Evolutionary conservation across 352 stramenopile species (phyloP).

Genomic region (Phytophthora sojae): DNA sequence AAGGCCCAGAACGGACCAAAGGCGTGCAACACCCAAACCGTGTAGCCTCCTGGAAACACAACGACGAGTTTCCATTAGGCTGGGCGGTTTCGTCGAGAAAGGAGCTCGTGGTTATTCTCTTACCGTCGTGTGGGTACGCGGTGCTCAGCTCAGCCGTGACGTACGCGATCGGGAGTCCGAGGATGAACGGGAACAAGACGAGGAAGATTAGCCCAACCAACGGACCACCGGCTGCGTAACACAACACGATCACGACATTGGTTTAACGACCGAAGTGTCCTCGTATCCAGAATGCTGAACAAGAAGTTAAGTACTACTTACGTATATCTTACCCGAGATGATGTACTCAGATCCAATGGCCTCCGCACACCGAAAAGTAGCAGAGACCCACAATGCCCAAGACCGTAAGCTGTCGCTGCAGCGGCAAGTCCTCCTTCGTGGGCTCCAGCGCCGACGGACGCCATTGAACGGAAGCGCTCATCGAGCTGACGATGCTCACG

Average conservation of each 20-base stretch:
- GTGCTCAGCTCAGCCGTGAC: constrained; percentile 94
- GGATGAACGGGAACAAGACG: constrained; percentile 90
- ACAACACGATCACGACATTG: background rate
- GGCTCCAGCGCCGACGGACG: constrained; percentile 30
- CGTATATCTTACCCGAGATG: constrained; percentile 32
- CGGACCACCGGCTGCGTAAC: constrained; percentile 44
- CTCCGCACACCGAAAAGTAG: constrained; percentile 53
- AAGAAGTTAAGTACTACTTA: constrained; percentile 1
- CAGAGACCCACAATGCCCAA: constrained; percentile 49
- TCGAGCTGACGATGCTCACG: constrained; percentile 39
- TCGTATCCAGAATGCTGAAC: background rate
- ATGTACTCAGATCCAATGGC: constrained; percentile 51
- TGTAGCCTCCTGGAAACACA: constrained; percentile 68
- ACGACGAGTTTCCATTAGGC: constrained; percentile 1
- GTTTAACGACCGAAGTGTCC: background rate
- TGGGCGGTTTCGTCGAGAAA: background rate
- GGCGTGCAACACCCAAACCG: constrained; percentile 92
- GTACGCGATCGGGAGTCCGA: constrained; percentile 90
- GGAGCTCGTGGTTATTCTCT: background rate
- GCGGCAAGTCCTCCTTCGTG: constrained; percentile 43
- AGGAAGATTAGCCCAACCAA: constrained; percentile 89
- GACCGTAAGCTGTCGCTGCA: constrained; percentile 51
- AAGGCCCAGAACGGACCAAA: constrained; percentile 91
- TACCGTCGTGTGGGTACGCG: constrained; percentile 84
- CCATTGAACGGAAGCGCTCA: constrained; percentile 17